These are phyloP conservation scores for Candida sanyiensis DNA, from an alignment of 805 yeast genomes.

Conservation along the genomic window DNA sequence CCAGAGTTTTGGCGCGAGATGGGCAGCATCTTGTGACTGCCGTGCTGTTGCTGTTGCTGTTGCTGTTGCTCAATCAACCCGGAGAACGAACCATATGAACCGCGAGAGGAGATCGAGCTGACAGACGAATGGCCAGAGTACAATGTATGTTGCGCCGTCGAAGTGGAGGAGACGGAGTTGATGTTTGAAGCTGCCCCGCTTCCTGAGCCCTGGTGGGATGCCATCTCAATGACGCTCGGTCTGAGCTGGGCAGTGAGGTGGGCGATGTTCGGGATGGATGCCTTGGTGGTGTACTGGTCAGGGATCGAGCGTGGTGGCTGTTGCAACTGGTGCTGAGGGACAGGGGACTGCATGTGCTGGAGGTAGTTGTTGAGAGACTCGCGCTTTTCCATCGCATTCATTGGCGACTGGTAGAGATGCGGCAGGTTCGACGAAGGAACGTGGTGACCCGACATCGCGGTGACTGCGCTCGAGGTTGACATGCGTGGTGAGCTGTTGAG, in stretches of 20 bases:
- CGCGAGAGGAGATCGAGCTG: conserved; percentile 23
- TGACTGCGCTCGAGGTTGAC: not conserved
- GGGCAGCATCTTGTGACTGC: not conserved
- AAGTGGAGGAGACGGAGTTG: conserved; percentile 19
- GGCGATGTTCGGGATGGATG: conserved; percentile 13
- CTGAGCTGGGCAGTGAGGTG: conserved; percentile 20
- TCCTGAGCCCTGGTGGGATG: not conserved
- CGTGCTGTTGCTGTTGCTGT: not conserved
- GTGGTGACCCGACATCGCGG: not conserved
- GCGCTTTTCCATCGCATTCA: not conserved
- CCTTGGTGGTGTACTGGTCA: not conserved
- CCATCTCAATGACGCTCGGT: conserved; percentile 22
- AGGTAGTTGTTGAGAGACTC: not conserved
- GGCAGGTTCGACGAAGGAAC: not conserved
- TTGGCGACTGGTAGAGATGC: not conserved
- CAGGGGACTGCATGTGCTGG: not conserved
- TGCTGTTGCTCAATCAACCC: conserved; percentile 7
- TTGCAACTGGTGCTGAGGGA: conserved; percentile 1
- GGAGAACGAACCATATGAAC: conserved; percentile 19
- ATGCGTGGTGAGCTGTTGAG: conserved; percentile 14
- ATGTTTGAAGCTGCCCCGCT: conserved; percentile 4
- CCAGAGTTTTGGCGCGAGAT: not conserved
- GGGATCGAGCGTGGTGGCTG: conserved; percentile 9
- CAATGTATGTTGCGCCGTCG: conserved; percentile 16
- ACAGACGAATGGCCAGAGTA: conserved; percentile 24